Conservation (phyloP, 2,329 filamentous ascomycete genomes). For the Xylaria sp. region DNA sequence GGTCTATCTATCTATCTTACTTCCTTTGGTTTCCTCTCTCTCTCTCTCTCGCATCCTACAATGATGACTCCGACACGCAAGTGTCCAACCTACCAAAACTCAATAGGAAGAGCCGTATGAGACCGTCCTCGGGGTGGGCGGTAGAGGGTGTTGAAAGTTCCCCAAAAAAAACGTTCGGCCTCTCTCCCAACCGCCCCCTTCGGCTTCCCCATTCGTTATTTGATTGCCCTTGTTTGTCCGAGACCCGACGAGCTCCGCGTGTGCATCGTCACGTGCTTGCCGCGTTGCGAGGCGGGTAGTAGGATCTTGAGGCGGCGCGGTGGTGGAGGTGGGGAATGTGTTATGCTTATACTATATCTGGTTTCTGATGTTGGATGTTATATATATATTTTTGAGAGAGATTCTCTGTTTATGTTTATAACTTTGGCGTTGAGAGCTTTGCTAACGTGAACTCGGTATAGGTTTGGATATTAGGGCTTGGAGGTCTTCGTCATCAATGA, state of each 20-base stretch:
- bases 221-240: conserved; percentile 30
- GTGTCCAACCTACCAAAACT: conserved; percentile 49
- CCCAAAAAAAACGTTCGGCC: neutral
- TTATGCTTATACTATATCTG: conserved; percentile 49
- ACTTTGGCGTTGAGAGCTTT: neutral
- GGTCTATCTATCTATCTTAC: neutral
- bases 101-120: conserved; percentile 54
- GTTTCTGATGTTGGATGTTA: conserved; percentile 39
- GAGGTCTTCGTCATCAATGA: no score
- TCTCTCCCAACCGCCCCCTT: conserved; percentile 22
- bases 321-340: conserved; percentile 50
- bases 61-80: conserved; percentile 53
- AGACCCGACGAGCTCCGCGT: conserved; percentile 44
- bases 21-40: neutral
- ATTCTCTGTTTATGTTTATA: conserved; percentile 9
- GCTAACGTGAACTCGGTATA: conserved; percentile 21
- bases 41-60: conserved; percentile 26
- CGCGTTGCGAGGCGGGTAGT: conserved; percentile 42
- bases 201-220: conserved; percentile 42
- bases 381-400: neutral
- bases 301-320: conserved; percentile 37
- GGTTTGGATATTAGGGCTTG: neutral
- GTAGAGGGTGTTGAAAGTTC: neutral
- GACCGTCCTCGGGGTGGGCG: conserved; percentile 46
- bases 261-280: conserved; percentile 53